Base-by-base conservation (phyloP, 108 stramenopile genomes). In the Pseudonitzschia multistriata region DNA sequence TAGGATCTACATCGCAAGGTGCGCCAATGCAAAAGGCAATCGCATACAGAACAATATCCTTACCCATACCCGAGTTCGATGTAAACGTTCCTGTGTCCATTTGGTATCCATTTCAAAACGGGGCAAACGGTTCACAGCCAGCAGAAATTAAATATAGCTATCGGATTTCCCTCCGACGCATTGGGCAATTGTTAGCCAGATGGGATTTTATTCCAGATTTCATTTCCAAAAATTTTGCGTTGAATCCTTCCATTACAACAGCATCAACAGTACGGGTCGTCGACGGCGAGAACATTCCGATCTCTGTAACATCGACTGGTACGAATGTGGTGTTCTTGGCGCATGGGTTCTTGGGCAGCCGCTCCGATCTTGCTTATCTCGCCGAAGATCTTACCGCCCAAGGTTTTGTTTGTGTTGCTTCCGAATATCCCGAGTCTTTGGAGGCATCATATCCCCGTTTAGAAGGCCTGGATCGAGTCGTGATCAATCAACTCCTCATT, bases 361-460 rank as follows among this genome's bases (percentile, higher is more conserved):
- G 90, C 13, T 91, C 88, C 57, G 87, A 91, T 74, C 62, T 91
- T 5, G 83, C 81, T 17, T 85, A 87, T 47, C 76, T 87, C 40
- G 90, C 82, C 0, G 86, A 91, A 88, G 69, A 62, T 24, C 63
- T 91, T 54, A 87, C 87, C n/a, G 30, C 66, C 13, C 42, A 74
- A 63, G 87, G 90, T 11, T 91, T 91, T 70, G 52, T 85, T 1
- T 84, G 82, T 28, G 52, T 91, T 3, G 65, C 79, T 57, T 69
- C 87, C 0, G 90, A 91, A 71, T 88, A 88, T 71, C 90, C 90
- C 27, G 90, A 91, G 65, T 83, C 81, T 31, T 73, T 91, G 66
- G 87, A 87, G 28, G 85, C 85, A n/a, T 83, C 85, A 13, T 91
- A 85, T 55, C 56, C 80, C n/a, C 50, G 63, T 37, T 49, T 62